Conservation (phyloP, 306 rosid species). For the Oxytropis ochrocephala region DNA sequence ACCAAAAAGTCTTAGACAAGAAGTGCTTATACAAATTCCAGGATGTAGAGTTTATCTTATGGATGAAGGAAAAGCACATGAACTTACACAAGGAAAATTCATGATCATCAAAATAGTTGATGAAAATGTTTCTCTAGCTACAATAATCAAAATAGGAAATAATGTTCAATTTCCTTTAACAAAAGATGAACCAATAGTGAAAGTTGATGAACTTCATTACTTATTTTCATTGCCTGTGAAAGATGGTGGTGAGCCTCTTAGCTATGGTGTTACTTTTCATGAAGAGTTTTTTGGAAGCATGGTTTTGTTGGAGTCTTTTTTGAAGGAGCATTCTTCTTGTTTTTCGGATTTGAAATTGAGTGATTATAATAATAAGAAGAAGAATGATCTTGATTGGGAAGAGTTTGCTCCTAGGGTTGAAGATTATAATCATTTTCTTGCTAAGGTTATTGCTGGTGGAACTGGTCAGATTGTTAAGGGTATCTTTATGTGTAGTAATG, state of each 20-base stretch:
- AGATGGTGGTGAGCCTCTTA: slow-evolving; percentile 72
- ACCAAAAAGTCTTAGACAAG: slow-evolving; percentile 34
- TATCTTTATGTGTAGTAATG: slow-evolving; percentile 78
- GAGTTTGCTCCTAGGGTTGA: slow-evolving; percentile 87
- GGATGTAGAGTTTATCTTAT: slow-evolving; percentile 64
- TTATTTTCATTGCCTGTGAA: slow-evolving; percentile 69
- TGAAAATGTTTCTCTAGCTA: slow-evolving; percentile 50
- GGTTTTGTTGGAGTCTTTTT: slow-evolving; percentile 50
- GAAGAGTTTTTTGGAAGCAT: slow-evolving; percentile 32
- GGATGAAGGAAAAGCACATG: slow-evolving; percentile 71
- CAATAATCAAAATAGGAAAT: slow-evolving; percentile 59
- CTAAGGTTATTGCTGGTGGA: slow-evolving; percentile 86
- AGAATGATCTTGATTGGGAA: slow-evolving; percentile 65
- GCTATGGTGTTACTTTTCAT: slow-evolving; percentile 77
- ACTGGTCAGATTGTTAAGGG: slow-evolving; percentile 96
- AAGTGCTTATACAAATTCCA: slow-evolving; percentile 54
- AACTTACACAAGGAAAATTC: slow-evolving; percentile 63
- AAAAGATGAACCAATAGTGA: slow-evolving; percentile 90
- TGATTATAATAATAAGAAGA: background rate
- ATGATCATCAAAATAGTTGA: slow-evolving; percentile 49
- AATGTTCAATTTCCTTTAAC: slow-evolving; percentile 79
- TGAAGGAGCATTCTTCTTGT: slow-evolving; percentile 66
- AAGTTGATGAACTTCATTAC: slow-evolving; percentile 56
- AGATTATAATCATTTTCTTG: slow-evolving; percentile 69
- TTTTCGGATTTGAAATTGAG: slow-evolving; percentile 38